A percentile compares a stretch with the other conserved stretches of the same genome.
Conservation (phyloP, 352 stramenopile genomes). For the Pythium oligandrum region DNA sequence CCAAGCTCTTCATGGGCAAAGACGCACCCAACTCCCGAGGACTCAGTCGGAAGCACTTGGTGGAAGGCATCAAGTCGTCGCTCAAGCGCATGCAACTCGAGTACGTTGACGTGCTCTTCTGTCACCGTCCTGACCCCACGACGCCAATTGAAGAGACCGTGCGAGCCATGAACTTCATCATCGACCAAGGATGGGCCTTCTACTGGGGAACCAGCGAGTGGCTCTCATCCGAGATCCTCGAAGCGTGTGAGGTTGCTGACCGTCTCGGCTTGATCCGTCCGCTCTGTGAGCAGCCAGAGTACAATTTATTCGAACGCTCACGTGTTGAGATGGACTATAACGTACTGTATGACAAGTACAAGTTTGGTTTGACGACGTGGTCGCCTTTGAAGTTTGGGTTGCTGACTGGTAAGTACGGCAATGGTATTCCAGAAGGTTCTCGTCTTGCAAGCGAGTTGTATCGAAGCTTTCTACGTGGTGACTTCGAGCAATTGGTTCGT, state of each 20-base stretch:
- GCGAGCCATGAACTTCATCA: conserved; percentile 43
- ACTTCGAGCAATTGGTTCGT: conserved; percentile 9
- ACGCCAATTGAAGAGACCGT: conserved; percentile 41
- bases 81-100: conserved; percentile 33
- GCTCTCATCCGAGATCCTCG: conserved; percentile 32
- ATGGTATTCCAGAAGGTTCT: conserved; percentile 12
- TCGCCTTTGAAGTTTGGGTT: conserved; percentile 30
- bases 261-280: conserved; percentile 25
- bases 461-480: conserved; percentile 15
- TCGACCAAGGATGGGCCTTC: conserved; percentile 38
- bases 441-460: conserved; percentile 22
- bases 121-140: conserved; percentile 24
- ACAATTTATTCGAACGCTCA: conserved; percentile 45
- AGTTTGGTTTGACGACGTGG: conserved; percentile 34
- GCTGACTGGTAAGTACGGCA: conserved; percentile 43
- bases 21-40: conserved; percentile 20
- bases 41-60: conserved; percentile 40
- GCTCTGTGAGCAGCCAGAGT: conserved; percentile 46
- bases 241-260: conserved; percentile 31
- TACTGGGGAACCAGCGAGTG: conserved; percentile 56
- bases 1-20: conserved; percentile 51
- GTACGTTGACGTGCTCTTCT: conserved; percentile 42
- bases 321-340: conserved; percentile 39
- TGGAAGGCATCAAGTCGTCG: conserved; percentile 38
- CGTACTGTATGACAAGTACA: conserved; percentile 31